A percentile compares a stretch with the other conserved stretches of the same genome.
phyloP scores from a whole-genome alignment of 371 early-diverging fungal genomes.

The Coemansia sp. region DNA sequence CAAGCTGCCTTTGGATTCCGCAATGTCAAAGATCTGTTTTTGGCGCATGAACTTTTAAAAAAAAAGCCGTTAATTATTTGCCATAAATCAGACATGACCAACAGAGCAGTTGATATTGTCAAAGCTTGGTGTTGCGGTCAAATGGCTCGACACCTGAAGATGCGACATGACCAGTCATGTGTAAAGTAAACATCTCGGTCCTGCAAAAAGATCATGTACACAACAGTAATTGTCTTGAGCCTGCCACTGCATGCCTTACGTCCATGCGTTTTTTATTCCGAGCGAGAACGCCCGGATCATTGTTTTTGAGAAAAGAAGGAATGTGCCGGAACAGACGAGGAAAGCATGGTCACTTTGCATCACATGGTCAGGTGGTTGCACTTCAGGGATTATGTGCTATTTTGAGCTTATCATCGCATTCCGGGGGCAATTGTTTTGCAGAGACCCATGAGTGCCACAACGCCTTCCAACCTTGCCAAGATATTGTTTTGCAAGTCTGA shows the following conservation, averaged over 20 bases:
- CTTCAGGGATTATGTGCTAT: conserved; percentile 2
- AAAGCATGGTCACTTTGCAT: not conserved
- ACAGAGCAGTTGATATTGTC: not conserved
- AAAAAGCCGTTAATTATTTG: too few relatives aligned
- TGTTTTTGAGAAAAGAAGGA: not conserved
- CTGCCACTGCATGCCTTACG: not conserved
- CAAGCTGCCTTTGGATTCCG: too few relatives aligned
- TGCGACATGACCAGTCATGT: not conserved
- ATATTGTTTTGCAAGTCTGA: not conserved
- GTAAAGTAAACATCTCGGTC: not conserved
- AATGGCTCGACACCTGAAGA: not conserved
- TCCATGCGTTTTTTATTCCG: not conserved
- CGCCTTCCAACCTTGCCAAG: not conserved
- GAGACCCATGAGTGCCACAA: not conserved
- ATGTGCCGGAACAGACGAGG: not conserved
- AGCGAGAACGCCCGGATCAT: not conserved
- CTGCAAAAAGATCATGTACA: not conserved
- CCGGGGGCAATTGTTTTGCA: not conserved
- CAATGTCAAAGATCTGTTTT: too few relatives aligned
- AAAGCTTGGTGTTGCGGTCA: not conserved
- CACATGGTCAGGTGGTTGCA: not conserved
- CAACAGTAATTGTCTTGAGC: not conserved
- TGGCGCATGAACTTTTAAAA: too few relatives aligned
- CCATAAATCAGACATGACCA: not conserved
- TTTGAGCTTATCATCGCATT: not conserved